Evolutionary conservation across 2,329 filamentous ascomycete species (phyloP).

Genomic region (Cryphonectria naterciae): DNA sequence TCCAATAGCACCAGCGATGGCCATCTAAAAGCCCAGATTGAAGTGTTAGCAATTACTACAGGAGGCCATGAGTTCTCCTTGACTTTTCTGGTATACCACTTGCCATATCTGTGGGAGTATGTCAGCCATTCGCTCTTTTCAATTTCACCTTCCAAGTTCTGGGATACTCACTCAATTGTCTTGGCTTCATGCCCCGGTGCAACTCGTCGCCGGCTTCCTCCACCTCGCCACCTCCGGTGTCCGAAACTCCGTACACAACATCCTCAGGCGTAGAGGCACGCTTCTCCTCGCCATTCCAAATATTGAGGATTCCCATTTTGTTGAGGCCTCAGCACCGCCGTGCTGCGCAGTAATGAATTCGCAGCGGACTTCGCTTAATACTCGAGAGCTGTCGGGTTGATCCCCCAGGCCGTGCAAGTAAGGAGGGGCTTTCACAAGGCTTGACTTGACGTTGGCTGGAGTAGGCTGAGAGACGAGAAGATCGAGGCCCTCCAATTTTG

Average conservation of each 20-base stretch:
- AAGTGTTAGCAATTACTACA: background rate
- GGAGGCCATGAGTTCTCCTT: background rate
- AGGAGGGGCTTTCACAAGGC: background rate
- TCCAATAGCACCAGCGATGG: conserved; percentile 28
- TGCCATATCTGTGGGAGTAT: conserved; percentile 21
- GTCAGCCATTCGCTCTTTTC: background rate
- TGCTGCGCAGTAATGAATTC: background rate
- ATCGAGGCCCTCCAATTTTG: background rate
- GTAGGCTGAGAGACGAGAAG: background rate
- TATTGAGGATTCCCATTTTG: conserved; percentile 23
- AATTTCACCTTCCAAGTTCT: too few relatives aligned
- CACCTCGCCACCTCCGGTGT: conserved; percentile 11
- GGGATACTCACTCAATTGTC: conserved; percentile 21
- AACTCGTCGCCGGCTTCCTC: conserved; percentile 24
- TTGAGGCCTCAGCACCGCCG: background rate
- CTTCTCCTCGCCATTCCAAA: conserved; percentile 25
- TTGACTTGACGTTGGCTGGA: background rate
- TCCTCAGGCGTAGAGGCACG: conserved; percentile 21
- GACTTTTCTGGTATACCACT: conserved; percentile 2
- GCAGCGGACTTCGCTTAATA: background rate
- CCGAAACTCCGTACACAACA: conserved; percentile 3
- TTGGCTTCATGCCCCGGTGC: conserved; percentile 28
- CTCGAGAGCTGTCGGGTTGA: background rate
- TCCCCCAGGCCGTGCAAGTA: background rate
- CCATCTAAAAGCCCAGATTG: conserved; percentile 8